Evolutionary conservation across 768 basidiomycete species (phyloP).

Genomic region (Kwoniella sp.): DNA sequence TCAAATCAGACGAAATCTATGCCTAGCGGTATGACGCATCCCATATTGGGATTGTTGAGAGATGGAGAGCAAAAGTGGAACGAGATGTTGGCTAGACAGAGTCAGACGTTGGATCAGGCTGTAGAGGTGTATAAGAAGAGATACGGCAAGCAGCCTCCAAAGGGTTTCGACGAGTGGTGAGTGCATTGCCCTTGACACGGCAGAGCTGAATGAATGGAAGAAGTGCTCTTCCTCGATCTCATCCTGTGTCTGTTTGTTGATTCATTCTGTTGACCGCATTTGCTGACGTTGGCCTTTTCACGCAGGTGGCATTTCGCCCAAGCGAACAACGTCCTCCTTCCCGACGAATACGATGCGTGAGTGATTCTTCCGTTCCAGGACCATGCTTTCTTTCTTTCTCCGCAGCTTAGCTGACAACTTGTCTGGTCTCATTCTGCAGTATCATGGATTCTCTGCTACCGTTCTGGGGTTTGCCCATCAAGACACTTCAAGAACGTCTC

Average conservation of each 20-base stretch:
- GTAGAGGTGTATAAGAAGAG: slow-evolving; percentile 77
- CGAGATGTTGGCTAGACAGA: slow-evolving; percentile 70
- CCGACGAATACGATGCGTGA: slow-evolving; percentile 56
- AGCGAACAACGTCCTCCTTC: slow-evolving; percentile 49
- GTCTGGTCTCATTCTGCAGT: slow-evolving; percentile 22
- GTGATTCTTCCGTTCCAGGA: slow-evolving; percentile 24
- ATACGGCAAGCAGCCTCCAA: slow-evolving; percentile 77
- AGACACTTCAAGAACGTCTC: slow-evolving; percentile 49
- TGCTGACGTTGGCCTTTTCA: neutral
- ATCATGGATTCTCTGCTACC: slow-evolving; percentile 55
- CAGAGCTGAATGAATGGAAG: too few relatives aligned
- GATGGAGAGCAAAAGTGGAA: slow-evolving; percentile 77
- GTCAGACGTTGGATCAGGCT: slow-evolving; percentile 74
- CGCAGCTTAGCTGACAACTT: neutral
- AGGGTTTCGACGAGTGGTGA: slow-evolving; percentile 87
- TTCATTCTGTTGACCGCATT: too few relatives aligned
- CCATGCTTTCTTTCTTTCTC: neutral
- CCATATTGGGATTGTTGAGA: slow-evolving; percentile 80
- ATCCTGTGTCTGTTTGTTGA: too few relatives aligned
- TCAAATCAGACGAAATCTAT: slow-evolving; percentile 23
- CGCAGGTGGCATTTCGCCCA: slow-evolving; percentile 53
- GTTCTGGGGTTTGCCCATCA: slow-evolving; percentile 53
- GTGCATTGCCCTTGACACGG: slow-evolving; percentile 18
- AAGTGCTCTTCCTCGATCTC: too few relatives aligned
- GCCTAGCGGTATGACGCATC: slow-evolving; percentile 59